Evolutionary conservation across 495 filamentous ascomycete genomes (phyloP).

Genomic region (Staphylotrichum tortipilum): DNA sequence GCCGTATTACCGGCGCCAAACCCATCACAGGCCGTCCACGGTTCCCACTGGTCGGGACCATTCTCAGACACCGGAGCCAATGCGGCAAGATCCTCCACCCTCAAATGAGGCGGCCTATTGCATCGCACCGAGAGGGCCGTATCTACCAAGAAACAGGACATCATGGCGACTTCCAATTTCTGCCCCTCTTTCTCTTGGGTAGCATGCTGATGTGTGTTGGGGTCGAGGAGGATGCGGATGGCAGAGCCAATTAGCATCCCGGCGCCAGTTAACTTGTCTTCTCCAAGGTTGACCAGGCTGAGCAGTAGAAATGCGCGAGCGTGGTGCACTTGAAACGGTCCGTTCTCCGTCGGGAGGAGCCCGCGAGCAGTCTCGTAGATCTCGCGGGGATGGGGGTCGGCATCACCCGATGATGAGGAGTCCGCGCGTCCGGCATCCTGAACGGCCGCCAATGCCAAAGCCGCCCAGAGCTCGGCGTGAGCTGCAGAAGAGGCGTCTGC

Average conservation of each 20-base stretch:
- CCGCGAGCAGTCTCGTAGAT: conserved; percentile 51
- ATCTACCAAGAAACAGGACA: conserved; percentile 60
- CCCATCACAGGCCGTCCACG: conserved; percentile 51
- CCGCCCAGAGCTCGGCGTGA: conserved; percentile 57
- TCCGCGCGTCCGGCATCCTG: conserved; percentile 37
- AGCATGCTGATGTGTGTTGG: conserved; percentile 27
- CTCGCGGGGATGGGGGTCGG: conserved; percentile 22
- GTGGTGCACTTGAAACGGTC: conserved; percentile 50
- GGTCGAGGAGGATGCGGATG: conserved; percentile 46
- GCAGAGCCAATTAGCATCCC: conserved; percentile 58
- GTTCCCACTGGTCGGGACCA: conserved; percentile 65
- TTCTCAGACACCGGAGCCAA: conserved; percentile 49
- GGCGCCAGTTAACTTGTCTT: conserved; percentile 45
- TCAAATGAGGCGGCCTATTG: conserved; percentile 45
- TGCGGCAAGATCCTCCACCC: conserved; percentile 35
- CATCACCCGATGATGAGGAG: not conserved
- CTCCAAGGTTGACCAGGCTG: conserved; percentile 49
- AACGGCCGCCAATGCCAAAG: conserved; percentile 46
- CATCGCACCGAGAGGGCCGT: conserved; percentile 53
- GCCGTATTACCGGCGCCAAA: conserved; percentile 25
- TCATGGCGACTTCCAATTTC: conserved; percentile 42
- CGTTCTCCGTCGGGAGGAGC: conserved; percentile 52
- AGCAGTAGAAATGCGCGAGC: conserved; percentile 57
- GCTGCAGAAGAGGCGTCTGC: conserved; percentile 40
- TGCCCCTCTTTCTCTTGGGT: conserved; percentile 27